phyloP scores from a whole-genome alignment of 1,284 basidiomycete species.

The Papiliotrema nemorosa region DNA sequence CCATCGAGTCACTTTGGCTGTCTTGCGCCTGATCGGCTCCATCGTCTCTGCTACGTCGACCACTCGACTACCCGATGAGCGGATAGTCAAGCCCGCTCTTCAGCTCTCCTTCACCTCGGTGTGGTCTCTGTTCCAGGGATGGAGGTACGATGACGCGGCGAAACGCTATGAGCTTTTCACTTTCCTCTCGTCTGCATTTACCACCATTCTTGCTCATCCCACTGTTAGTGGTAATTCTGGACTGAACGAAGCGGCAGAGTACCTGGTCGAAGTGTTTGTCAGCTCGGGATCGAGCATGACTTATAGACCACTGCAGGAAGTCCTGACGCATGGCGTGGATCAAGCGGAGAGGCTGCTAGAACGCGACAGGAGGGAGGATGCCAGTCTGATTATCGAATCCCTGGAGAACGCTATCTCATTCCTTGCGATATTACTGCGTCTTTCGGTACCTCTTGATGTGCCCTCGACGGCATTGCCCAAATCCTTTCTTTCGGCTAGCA shows the following conservation, averaged over 20 bases:
- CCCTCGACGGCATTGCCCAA: constrained; percentile 25
- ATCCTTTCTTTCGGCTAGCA: constrained; percentile 21
- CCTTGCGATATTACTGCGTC: constrained; percentile 9
- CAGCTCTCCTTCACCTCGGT: constrained; percentile 32
- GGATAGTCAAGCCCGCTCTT: constrained; percentile 32
- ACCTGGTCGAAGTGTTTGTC: constrained; percentile 36
- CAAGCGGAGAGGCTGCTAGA: constrained; percentile 23
- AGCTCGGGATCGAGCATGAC: constrained; percentile 31
- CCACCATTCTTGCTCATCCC: constrained; percentile 31
- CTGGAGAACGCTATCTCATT: constrained; percentile 28
- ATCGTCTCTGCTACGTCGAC: constrained; percentile 15
- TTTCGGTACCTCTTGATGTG: constrained; percentile 10
- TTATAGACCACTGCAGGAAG: constrained; percentile 40
- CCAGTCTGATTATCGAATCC: constrained; percentile 24
- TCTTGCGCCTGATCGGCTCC: constrained; percentile 34
- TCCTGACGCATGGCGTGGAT: constrained; percentile 29
- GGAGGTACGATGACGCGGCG: constrained; percentile 35
- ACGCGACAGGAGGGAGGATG: constrained; percentile 22
- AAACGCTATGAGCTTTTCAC: constrained; percentile 33
- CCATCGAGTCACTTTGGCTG: constrained; percentile 30
- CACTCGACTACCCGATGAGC: constrained; percentile 14
- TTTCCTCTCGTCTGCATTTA: constrained; percentile 26
- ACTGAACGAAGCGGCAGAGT: constrained; percentile 24
- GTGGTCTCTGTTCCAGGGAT: constrained; percentile 37
- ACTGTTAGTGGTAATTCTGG: constrained; percentile 12